These are phyloP conservation scores for Paramecium sexaurelia DNA, from an alignment of 73 alveolate species.

Conservation along the genomic window DNA sequence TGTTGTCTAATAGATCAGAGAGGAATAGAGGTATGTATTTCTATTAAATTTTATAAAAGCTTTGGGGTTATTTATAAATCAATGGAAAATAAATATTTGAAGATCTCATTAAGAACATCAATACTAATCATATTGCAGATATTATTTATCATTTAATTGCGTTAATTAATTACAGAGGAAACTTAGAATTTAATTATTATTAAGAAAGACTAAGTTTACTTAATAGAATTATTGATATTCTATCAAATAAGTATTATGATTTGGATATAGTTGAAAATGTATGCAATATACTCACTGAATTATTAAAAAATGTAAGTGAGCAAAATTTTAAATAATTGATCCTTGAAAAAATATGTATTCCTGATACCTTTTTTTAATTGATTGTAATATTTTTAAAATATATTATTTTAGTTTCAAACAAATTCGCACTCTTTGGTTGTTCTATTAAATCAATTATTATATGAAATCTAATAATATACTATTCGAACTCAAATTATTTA, in stretches of 20 bases:
- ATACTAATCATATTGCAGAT: not conserved
- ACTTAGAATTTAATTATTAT: not conserved
- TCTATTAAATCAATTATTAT: not conserved
- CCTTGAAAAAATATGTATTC: not conserved
- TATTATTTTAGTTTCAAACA: not conserved
- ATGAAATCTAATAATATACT: not conserved
- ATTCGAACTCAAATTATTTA: not conserved
- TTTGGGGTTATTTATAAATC: not conserved
- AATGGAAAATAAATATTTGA: not conserved
- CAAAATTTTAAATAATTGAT: not conserved
- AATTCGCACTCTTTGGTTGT: not conserved
- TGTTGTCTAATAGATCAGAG: not conserved
- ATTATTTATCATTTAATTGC: not conserved
- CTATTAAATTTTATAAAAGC: not conserved
- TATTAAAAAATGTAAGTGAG: not conserved
- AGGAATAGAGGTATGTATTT: not conserved
- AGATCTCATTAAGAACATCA: not conserved
- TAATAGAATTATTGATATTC: not conserved
- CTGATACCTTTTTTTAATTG: not conserved
- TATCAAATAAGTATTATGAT: not conserved
- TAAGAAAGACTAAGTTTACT: not conserved
- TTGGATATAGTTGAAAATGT: not conserved
- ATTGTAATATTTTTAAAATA: not conserved
- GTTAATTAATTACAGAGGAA: not conserved
- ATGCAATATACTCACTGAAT: not conserved